phyloP scores from a whole-genome alignment of 23 red algal genomes.

The Gracilaria domingensis region DNA sequence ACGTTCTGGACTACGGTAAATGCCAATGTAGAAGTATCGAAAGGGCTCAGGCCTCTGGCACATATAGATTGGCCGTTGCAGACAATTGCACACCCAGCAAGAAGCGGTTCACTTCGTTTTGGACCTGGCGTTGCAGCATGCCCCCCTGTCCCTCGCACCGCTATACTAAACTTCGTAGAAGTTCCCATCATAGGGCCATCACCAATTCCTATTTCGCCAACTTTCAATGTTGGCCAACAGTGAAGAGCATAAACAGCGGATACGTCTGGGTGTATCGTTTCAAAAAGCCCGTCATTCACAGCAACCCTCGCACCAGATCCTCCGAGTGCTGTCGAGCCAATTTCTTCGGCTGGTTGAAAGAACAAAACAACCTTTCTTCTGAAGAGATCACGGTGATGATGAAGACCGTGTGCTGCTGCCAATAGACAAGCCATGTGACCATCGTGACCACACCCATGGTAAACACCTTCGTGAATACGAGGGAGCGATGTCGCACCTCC shows the following conservation, averaged over 20 bases:
- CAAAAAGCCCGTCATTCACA: conserved; percentile 19
- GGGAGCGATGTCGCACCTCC: not conserved
- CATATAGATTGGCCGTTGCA: conserved; percentile 10
- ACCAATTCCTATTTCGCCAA: conserved; percentile 27
- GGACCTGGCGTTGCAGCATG: conserved; percentile 19
- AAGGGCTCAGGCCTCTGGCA: conserved; percentile 12
- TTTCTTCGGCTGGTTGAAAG: conserved; percentile 53
- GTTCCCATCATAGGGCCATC: conserved; percentile 30
- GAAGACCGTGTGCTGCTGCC: conserved; percentile 10
- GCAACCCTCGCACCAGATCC: conserved; percentile 28
- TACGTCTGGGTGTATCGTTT: conserved; percentile 25
- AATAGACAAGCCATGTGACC: conserved; percentile 36
- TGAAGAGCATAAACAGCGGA: conserved; percentile 25
- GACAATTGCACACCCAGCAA: conserved; percentile 28
- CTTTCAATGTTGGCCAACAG: conserved; percentile 1
- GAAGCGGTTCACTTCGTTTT: conserved; percentile 3
- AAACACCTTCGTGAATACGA: not conserved
- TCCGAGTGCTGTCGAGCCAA: not conserved
- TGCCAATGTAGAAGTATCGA: conserved; percentile 6
- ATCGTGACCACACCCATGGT: conserved; percentile 52
- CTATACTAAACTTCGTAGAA: not conserved
- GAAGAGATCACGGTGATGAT: conserved; percentile 1
- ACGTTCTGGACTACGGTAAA: conserved; percentile 26
- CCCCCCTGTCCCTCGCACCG: conserved; percentile 8
- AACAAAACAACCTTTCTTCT: conserved; percentile 36